Conservation (phyloP, 2,329 filamentous ascomycete genomes). For the Tolypocladium pustulatum region DNA sequence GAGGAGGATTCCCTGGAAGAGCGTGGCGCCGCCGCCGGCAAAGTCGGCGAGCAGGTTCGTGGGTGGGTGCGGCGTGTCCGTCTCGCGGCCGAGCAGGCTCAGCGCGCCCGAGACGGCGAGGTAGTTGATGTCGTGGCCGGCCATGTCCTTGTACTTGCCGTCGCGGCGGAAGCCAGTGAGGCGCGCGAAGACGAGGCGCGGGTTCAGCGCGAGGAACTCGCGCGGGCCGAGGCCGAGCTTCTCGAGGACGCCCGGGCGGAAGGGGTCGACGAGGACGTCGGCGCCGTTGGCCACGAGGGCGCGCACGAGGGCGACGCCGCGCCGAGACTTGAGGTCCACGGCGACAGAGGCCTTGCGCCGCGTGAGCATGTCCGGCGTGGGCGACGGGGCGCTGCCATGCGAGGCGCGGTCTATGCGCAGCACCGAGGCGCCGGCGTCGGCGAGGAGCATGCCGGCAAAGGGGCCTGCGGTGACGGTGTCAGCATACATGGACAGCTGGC, state of each 20-base stretch:
- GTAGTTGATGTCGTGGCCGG: slow-evolving; percentile 95
- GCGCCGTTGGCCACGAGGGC: slow-evolving; percentile 57
- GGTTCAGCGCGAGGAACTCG: slow-evolving; percentile 57
- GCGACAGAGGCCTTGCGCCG: slow-evolving; percentile 73
- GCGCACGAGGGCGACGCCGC: slow-evolving; percentile 56
- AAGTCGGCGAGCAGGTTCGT: slow-evolving; percentile 84
- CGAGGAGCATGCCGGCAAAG: slow-evolving; percentile 78
- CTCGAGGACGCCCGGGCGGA: slow-evolving; percentile 83
- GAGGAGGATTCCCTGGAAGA: slow-evolving; percentile 73
- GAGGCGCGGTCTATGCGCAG: slow-evolving; percentile 69
- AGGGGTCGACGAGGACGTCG: slow-evolving; percentile 87
- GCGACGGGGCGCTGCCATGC: slow-evolving; percentile 24
- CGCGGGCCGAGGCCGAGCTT: slow-evolving; percentile 68
- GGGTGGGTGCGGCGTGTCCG: slow-evolving; percentile 65
- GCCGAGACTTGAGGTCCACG: slow-evolving; percentile 62
- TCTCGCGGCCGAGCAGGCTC: slow-evolving; percentile 59
- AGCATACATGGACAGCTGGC: not conserved
- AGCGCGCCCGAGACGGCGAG: slow-evolving; percentile 78
- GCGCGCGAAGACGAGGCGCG: slow-evolving; percentile 66
- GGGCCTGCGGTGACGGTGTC: slow-evolving; percentile 45
- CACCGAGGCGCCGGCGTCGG: slow-evolving; percentile 81
- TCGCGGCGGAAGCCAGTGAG: slow-evolving; percentile 87
- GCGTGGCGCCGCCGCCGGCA: slow-evolving; percentile 73
- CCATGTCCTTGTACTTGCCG: slow-evolving; percentile 78
- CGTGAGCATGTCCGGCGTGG: slow-evolving; percentile 63